phyloP scores from a whole-genome alignment of 2,329 filamentous ascomycete genomes.

The Aspergillus brasiliensis region DNA sequence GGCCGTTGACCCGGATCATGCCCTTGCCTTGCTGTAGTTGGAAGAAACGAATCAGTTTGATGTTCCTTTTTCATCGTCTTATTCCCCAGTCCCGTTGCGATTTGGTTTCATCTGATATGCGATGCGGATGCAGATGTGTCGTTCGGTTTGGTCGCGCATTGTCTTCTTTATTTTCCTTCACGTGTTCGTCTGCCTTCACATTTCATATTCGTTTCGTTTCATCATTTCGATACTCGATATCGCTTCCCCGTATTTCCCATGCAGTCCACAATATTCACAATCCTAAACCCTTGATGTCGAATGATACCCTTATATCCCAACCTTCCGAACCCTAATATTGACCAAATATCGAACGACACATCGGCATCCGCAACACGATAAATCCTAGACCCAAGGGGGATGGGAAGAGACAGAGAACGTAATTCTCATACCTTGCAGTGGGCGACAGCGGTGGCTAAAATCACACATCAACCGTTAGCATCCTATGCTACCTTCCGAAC shows the following conservation, averaged over 20 bases:
- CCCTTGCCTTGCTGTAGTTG: slow-evolving; percentile 70
- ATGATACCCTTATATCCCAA: background rate
- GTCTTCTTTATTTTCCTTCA: slow-evolving; percentile 8
- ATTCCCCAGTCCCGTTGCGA: background rate
- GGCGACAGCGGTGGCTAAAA: slow-evolving; percentile 77
- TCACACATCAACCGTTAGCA: slow-evolving; percentile 26
- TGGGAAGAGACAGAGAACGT: slow-evolving; percentile 12
- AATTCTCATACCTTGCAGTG: slow-evolving; percentile 76
- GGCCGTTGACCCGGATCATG: slow-evolving; percentile 98
- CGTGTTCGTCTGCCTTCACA: background rate
- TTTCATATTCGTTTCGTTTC: background rate
- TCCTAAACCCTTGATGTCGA: too few species aligned
- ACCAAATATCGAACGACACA: background rate
- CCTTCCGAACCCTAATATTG: background rate
- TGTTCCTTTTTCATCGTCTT: slow-evolving; percentile 17
- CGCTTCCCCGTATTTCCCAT: background rate
- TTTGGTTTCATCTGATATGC: background rate
- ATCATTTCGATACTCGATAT: background rate
- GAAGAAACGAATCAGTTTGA: slow-evolving; percentile 28
- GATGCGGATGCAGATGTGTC: background rate
- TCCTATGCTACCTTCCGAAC: background rate
- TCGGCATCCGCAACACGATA: background rate
- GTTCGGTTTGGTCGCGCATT: slow-evolving; percentile 16
- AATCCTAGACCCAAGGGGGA: background rate
- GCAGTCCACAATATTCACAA: background rate